These are phyloP conservation scores for Aspergillus melleus DNA, from an alignment of 2,329 filamentous ascomycete genomes.

Conservation along the genomic window DNA sequence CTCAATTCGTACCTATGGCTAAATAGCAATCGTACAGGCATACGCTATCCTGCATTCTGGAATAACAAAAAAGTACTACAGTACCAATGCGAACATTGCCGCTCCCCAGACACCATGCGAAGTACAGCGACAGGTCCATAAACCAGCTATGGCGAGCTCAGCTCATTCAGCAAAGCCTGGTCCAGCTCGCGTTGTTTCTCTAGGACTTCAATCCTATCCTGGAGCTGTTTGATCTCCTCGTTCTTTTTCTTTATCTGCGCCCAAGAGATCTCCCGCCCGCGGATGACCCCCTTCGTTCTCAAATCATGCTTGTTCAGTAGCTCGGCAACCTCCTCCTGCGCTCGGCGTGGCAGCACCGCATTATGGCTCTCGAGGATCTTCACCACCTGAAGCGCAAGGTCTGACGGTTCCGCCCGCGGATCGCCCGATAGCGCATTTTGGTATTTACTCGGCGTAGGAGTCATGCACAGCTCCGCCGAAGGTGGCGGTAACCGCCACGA, in stretches of 20 bases:
- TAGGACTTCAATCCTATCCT: slow-evolving; percentile 61
- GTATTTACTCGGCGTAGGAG: slow-evolving; percentile 35
- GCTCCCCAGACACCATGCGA: neutral
- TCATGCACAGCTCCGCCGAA: slow-evolving; percentile 31
- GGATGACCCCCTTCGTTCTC: slow-evolving; percentile 60
- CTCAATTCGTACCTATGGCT: neutral
- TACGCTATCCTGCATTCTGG: neutral
- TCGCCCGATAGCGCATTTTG: slow-evolving; percentile 25
- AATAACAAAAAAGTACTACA: neutral
- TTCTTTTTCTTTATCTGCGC: slow-evolving; percentile 64
- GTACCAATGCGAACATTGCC: too few relatives aligned
- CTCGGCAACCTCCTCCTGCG: slow-evolving; percentile 37
- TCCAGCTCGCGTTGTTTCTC: slow-evolving; percentile 58
- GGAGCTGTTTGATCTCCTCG: slow-evolving; percentile 63
- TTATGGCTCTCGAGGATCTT: slow-evolving; percentile 36
- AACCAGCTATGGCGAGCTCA: slow-evolving; percentile 29
- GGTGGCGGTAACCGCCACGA: slow-evolving; percentile 19
- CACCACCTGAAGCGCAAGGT: slow-evolving; percentile 26
- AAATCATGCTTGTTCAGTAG: slow-evolving; percentile 59
- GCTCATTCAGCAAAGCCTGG: slow-evolving; percentile 44
- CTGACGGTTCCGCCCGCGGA: slow-evolving; percentile 21
- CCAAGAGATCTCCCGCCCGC: slow-evolving; percentile 67
- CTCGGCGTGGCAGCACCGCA: slow-evolving; percentile 33
- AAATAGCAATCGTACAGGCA: neutral
- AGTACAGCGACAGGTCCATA: neutral